Percentiles rank a stretch among this genome's conserved stretches.
These are phyloP conservation scores for Pseudevernia furfuracea DNA, from an alignment of 495 filamentous ascomycete genomes.

Conservation along the genomic window DNA sequence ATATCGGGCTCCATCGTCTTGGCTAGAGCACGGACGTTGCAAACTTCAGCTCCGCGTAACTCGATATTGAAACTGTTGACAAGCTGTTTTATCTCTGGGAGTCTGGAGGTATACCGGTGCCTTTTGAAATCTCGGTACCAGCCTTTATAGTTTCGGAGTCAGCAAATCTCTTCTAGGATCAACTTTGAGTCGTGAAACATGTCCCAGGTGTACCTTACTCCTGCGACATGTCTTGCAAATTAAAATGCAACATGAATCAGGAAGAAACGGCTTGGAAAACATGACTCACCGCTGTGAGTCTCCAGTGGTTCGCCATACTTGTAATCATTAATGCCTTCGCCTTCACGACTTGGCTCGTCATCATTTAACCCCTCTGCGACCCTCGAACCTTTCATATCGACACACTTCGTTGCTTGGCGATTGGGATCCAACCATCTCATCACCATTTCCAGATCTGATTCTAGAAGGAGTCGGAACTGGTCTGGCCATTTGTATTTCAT, in stretches of 20 bases:
- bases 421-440: background rate
- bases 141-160: no score
- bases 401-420: background rate
- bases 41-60: background rate
- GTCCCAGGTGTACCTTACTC: no score
- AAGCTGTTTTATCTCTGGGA: background rate
- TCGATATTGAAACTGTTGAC: background rate
- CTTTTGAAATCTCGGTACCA: background rate
- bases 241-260: no score
- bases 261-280: no score
- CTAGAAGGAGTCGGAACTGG: background rate
- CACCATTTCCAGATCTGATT: background rate
- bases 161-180: no score
- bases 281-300: no score
- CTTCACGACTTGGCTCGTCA: background rate
- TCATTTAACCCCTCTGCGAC: background rate
- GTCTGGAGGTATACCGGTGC: background rate
- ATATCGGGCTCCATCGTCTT: background rate
- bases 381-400: background rate
- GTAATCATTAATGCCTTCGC: no score
- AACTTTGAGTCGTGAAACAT: no score
- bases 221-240: no score
- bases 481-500: constrained; percentile 1
- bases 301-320: no score
- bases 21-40: background rate